Percentiles rank a stretch among this genome's conserved stretches.
Evolutionary conservation across 2,329 filamentous ascomycete genomes (phyloP).

Genomic region (Botryotinia calthae): DNA sequence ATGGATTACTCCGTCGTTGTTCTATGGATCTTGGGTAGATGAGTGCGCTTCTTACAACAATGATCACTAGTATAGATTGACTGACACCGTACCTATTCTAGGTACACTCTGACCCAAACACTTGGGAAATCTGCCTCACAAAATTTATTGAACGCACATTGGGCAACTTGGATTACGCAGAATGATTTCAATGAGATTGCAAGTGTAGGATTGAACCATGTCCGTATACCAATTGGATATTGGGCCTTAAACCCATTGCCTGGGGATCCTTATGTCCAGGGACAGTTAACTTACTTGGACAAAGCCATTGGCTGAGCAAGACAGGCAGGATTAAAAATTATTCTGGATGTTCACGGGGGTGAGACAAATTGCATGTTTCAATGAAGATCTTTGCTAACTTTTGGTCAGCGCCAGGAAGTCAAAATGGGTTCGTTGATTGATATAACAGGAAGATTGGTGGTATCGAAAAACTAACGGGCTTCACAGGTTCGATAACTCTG

Average conservation of each 20-base stretch:
- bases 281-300: conserved; percentile 57
- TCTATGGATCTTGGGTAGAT: conserved; percentile 40
- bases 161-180: conserved; percentile 53
- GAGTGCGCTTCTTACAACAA: conserved; percentile 35
- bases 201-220: conserved; percentile 55
- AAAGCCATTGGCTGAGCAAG: conserved; percentile 58
- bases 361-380: conserved; percentile 30
- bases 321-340: conserved; percentile 57
- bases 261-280: conserved; percentile 60
- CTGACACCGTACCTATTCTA: not conserved
- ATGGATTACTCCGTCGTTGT: conserved; percentile 58
- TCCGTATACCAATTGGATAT: conserved; percentile 64
- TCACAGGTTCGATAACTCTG: conserved; percentile 59
- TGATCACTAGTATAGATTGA: not conserved
- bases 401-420: conserved; percentile 52
- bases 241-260: conserved; percentile 56
- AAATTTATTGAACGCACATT: conserved; percentile 51
- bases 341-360: conserved; percentile 68
- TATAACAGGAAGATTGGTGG: not conserved
- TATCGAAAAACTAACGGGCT: not conserved
- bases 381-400: conserved; percentile 26
- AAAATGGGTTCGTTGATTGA: conserved; percentile 49
- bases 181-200: conserved; percentile 45
- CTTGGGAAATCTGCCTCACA: conserved; percentile 48
- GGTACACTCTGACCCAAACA: conserved; percentile 41